A percentile compares a stretch with the other conserved stretches of the same genome.
These are phyloP conservation scores for Primulina huaijiensis DNA, from an alignment of 257 asterid species.

Conservation along the genomic window DNA sequence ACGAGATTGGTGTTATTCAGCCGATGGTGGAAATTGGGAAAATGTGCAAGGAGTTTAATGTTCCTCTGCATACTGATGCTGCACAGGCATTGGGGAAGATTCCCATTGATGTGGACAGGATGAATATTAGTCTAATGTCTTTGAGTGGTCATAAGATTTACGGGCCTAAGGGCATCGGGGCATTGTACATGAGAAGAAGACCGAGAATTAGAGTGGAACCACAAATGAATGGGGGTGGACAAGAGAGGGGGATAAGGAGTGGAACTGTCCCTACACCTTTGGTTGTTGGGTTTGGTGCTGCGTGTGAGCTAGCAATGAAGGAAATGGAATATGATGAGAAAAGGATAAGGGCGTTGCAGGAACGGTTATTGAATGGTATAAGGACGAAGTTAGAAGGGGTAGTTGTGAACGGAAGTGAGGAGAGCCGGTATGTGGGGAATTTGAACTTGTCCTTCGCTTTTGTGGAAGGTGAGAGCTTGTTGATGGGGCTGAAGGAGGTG, in stretches of 20 bases:
- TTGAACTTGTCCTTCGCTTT: constrained; percentile 89
- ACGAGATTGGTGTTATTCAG: constrained; percentile 96
- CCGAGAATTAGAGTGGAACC: constrained; percentile 96
- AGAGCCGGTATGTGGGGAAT: constrained; percentile 78
- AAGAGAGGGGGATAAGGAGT: constrained; percentile 96
- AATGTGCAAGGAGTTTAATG: constrained; percentile 74
- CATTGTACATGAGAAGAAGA: constrained; percentile 82
- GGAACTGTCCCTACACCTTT: constrained; percentile 94
- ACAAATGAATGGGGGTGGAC: constrained; percentile 99
- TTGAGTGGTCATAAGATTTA: constrained; percentile 95
- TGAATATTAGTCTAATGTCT: constrained; percentile 95
- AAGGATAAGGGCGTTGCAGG: constrained; percentile 60
- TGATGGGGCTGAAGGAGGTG: constrained; percentile 97
- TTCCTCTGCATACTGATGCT: constrained; percentile 89
- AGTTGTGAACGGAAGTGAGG: constrained; percentile 90
- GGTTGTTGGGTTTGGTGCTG: constrained; percentile 94
- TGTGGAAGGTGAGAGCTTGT: constrained; percentile 97
- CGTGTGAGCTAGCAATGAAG: constrained; percentile 86
- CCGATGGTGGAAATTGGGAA: constrained; percentile 83
- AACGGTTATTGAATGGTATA: constrained; percentile 68
- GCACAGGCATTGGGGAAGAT: constrained; percentile 93
- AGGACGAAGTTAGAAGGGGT: constrained; percentile 70
- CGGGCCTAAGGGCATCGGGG: constrained; percentile 96
- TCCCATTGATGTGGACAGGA: constrained; percentile 77
- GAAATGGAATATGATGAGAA: constrained; percentile 86